phyloP scores from a whole-genome alignment of 331 rosid species.

The Quercus phellos region DNA sequence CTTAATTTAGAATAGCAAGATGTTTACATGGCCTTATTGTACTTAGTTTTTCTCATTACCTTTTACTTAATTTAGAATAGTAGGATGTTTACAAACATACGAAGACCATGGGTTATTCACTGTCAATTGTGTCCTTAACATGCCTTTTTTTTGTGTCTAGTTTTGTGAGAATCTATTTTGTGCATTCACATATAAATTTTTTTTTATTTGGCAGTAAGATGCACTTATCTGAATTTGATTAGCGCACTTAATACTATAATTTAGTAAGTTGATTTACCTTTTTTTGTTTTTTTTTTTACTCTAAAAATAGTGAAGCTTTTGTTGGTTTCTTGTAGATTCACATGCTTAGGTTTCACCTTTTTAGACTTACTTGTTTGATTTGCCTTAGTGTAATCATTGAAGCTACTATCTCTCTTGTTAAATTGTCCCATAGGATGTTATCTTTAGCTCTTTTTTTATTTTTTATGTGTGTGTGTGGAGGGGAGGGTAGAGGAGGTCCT shows the following conservation, averaged over 20 bases:
- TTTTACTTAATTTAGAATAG: background rate
- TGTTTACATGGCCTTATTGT: conserved; percentile 2
- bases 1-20: background rate
- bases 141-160: background rate
- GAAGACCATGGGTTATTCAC: background rate
- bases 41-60: background rate
- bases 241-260: background rate
- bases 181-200: background rate
- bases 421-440: too few species aligned
- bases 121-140: background rate
- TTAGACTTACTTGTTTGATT: too few species aligned
- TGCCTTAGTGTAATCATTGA: too few species aligned
- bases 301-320: too few species aligned
- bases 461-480: too few species aligned
- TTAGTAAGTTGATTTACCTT: background rate
- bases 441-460: too few species aligned
- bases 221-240: background rate
- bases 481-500: too few species aligned
- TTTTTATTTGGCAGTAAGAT: background rate
- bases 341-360: too few species aligned
- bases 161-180: background rate
- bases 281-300: too few species aligned
- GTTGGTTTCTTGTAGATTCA: too few species aligned
- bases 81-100: too few species aligned
- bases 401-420: too few species aligned